phyloP scores from a whole-genome alignment of 2,329 filamentous ascomycete genomes.

The Calonectria montana region DNA sequence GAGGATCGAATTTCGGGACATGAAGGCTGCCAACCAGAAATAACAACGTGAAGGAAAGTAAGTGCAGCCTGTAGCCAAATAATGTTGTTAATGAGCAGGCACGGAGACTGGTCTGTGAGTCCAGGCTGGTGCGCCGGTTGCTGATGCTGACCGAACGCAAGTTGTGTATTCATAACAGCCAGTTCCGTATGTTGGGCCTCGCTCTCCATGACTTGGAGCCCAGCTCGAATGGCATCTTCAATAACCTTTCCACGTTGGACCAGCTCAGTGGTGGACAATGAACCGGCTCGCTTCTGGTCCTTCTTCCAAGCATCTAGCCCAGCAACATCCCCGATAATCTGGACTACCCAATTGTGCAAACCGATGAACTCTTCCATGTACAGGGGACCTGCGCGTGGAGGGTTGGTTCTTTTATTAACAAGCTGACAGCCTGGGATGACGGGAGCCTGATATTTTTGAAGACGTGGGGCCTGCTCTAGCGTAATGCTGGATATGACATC shows the following conservation, averaged over 20 bases:
- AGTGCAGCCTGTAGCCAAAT: constrained; percentile 62
- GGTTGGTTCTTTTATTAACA: constrained; percentile 26
- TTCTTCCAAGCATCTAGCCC: constrained; percentile 67
- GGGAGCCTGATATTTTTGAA: constrained; percentile 54
- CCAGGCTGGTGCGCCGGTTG: constrained; percentile 36
- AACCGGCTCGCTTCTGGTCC: constrained; percentile 54
- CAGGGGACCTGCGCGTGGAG: constrained; percentile 45
- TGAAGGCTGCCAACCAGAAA: constrained; percentile 63
- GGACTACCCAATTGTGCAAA: constrained; percentile 67
- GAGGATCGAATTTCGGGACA: constrained; percentile 53
- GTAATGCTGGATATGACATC: constrained; percentile 63
- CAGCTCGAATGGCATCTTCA: constrained; percentile 49
- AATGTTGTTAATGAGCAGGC: constrained; percentile 45
- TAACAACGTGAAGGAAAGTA: constrained; percentile 60
- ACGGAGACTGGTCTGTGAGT: constrained; percentile 34
- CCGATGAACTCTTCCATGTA: constrained; percentile 65
- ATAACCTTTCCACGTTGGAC: constrained; percentile 57
- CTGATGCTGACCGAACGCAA: constrained; percentile 35
- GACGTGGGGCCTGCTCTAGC: constrained; percentile 53
- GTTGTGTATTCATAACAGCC: constrained; percentile 1
- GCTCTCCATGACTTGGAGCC: constrained; percentile 46
- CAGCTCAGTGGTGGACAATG: constrained; percentile 59
- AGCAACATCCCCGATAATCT: constrained; percentile 65
- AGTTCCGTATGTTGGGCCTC: constrained; percentile 12
- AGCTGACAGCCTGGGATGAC: constrained; percentile 50